Evolutionary conservation across 768 basidiomycete genomes (phyloP), one percentile per base, ranked within the genome.

Genomic region (Lepiota venenata): DNA sequence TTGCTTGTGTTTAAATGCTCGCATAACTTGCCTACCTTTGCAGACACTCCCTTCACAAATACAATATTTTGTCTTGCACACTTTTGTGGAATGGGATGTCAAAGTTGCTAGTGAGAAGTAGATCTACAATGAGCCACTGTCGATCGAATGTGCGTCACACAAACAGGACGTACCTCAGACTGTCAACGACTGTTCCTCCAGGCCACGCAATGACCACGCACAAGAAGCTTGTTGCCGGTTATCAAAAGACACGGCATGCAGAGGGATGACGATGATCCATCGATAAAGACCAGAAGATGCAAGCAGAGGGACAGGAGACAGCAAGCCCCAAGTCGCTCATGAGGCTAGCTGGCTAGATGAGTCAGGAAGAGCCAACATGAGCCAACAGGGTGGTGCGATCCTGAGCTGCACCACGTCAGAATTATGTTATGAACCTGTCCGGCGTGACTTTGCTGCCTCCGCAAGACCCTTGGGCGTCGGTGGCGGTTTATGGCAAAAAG

Each of bases 161-260:
- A 32, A 32, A 32, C 32, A 32, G 32, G 8, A 9, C 32, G 32
- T 8, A 32, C 32, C 10, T 8, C 10, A 4, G 8, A 3, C 27
- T 29, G 32, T 4, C 32, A 32, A 8, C 9, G 32, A 32, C 32
- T 8, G 9, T 32, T 32, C 32, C 32, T n/a, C n/a, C n/a, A 15
- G n/a, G 21, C 7, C 49, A 50, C 40, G 49, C 49, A 40, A 32
- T 16, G 11, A n/a, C 15, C 49, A 50, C 49, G 49, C 49, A n/a
- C n/a, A 9, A 44, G 22, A 47, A 27, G 15, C 32, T 9, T 32
- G 32, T 9, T 32, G 32, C 32, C 32, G 32, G 32, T 32, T 10
- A 16, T 18, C 16, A 21, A 48, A n/a, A 48, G 47, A 18, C 29
- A 29, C 8, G 40, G 32, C 10, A 20, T 40, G 41, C 29, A 12